Evolutionary conservation across 164 flowering plant genomes (phyloP).

Genomic region (Nymphaea colorata): DNA sequence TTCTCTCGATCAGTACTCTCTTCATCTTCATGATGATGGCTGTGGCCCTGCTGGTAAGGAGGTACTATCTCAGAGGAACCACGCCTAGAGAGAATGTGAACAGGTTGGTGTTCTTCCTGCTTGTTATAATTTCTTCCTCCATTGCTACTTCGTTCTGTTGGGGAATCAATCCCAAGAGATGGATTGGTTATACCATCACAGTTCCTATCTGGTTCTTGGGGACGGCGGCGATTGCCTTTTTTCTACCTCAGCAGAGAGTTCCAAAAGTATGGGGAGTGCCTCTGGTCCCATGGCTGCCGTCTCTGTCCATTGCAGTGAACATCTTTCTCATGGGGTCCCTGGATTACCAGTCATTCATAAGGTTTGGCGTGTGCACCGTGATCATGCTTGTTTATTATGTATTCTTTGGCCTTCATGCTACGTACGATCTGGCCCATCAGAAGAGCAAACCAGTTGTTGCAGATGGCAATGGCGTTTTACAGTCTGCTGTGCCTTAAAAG

Average conservation of each 20-base stretch:
- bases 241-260: constrained; percentile 31
- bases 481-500: too few relatives aligned
- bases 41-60: constrained; percentile 58
- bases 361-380: constrained; percentile 59
- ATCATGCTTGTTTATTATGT: constrained; percentile 65
- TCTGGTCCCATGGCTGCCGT: constrained; percentile 79
- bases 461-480: too few relatives aligned
- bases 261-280: constrained; percentile 83
- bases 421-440: constrained; percentile 64
- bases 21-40: constrained; percentile 78
- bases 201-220: constrained; percentile 44
- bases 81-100: constrained; percentile 21
- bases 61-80: constrained; percentile 45
- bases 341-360: constrained; percentile 39
- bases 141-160: constrained; percentile 35
- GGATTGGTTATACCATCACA: constrained; percentile 45
- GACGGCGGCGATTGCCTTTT: constrained; percentile 33
- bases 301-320: constrained; percentile 62
- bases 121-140: constrained; percentile 37
- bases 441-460: constrained; percentile 6
- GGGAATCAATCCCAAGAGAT: constrained; percentile 22
- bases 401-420: constrained; percentile 69
- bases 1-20: constrained; percentile 60
- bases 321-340: constrained; percentile 79
- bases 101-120: constrained; percentile 28